Percentiles rank a stretch among this genome's conserved stretches.
phyloP scores from a whole-genome alignment of 2,329 filamentous ascomycete genomes.

The Cyclaneusma minus region DNA sequence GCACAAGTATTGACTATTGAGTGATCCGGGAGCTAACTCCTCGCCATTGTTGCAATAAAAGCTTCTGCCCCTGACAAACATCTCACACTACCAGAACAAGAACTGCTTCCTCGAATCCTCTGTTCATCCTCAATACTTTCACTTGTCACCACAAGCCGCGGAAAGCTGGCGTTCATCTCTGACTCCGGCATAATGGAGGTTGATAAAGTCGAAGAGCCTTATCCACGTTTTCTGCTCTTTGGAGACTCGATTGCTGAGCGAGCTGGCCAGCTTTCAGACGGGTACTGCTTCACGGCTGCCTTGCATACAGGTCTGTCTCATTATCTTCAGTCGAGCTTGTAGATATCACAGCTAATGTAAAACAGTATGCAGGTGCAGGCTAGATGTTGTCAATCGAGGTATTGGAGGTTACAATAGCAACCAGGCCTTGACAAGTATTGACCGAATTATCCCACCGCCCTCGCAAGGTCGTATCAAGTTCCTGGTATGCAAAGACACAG shows the following conservation, averaged over 20 bases:
- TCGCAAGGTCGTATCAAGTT: slow-evolving; percentile 46
- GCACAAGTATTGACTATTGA: no score
- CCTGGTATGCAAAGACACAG: slow-evolving; percentile 48
- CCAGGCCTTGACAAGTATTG: slow-evolving; percentile 54
- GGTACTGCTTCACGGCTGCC: slow-evolving; percentile 60
- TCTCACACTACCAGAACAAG: no score
- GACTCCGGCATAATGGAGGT: no score
- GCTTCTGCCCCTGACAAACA: no score
- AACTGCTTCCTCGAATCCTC: no score
- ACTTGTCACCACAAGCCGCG: no score
- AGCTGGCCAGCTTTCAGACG: slow-evolving; percentile 41
- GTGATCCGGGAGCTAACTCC: no score
- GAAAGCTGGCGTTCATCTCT: no score
- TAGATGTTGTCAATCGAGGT: slow-evolving; percentile 82
- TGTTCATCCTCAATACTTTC: no score
- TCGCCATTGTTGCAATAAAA: no score
- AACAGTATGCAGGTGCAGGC: slow-evolving; percentile 55
- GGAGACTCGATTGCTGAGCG: slow-evolving; percentile 80
- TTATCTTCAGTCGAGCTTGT: slow-evolving; percentile 15
- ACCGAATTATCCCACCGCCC: slow-evolving; percentile 55
- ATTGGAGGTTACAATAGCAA: slow-evolving; percentile 75
- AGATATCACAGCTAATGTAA: not conserved
- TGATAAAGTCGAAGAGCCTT: no score
- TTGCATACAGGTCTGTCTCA: slow-evolving; percentile 45
- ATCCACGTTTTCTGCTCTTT: slow-evolving; percentile 68